These are phyloP conservation scores for Cryptosporidium ubiquitum DNA, from an alignment of 169 alveolate species.

Conservation along the genomic window DNA sequence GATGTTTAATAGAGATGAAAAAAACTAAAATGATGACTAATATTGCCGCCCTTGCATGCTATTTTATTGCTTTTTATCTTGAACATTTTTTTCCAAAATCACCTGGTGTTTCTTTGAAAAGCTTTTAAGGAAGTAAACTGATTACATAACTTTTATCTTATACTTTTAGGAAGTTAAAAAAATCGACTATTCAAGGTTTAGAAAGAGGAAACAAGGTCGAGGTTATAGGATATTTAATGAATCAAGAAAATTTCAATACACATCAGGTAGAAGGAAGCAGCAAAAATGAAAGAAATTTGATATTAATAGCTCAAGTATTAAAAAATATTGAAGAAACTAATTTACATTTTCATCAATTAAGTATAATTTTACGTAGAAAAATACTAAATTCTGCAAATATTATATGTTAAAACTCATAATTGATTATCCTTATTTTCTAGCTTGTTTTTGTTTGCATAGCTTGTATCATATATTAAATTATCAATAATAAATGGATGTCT, in stretches of 20 bases:
- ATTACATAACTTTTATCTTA: background rate
- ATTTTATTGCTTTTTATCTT: too few relatives aligned
- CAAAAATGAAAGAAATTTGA: background rate
- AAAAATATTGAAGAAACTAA: constrained; percentile 12
- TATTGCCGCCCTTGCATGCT: background rate
- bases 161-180: background rate
- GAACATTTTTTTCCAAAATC: background rate
- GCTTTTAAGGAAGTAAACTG: too few relatives aligned
- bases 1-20: too few relatives aligned
- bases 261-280: background rate
- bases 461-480: constrained; percentile 50
- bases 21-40: too few relatives aligned
- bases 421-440: background rate
- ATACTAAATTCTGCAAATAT: background rate
- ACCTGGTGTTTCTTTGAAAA: too few relatives aligned
- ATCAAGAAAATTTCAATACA: background rate
- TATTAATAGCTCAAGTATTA: constrained; percentile 1
- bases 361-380: constrained; percentile 63
- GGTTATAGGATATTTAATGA: constrained; percentile 30
- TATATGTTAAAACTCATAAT: background rate
- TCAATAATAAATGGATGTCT: constrained; percentile 58
- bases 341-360: constrained; percentile 33
- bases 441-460: background rate
- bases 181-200: background rate
- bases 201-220: constrained; percentile 49